phyloP scores from a whole-genome alignment of 768 basidiomycete species.

The Macrocybe gigantea region DNA sequence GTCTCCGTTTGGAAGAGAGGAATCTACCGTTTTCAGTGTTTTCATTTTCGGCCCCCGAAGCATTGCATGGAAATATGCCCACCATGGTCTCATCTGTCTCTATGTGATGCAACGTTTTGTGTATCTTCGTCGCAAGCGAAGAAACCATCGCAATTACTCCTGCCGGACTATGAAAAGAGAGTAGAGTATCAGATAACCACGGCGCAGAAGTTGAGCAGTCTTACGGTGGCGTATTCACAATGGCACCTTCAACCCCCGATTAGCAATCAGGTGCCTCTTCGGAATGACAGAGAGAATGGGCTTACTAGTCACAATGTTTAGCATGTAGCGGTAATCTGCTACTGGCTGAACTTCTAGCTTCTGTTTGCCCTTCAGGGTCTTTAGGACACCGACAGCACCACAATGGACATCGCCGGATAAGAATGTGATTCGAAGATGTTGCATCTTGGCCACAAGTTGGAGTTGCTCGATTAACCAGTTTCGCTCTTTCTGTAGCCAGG shows the following conservation, averaged over 20 bases:
- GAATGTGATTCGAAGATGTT: conserved; percentile 73
- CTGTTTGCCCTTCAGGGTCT: conserved; percentile 54
- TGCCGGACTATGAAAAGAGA: conserved; percentile 41
- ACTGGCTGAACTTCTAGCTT: conserved; percentile 42
- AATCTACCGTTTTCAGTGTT: conserved; percentile 33
- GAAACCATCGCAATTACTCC: conserved; percentile 76
- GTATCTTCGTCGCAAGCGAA: conserved; percentile 72
- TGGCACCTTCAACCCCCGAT: conserved; percentile 51
- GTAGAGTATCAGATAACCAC: neutral
- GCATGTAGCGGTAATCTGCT: conserved; percentile 81
- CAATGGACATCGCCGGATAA: conserved; percentile 93
- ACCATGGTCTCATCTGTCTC: conserved; percentile 91
- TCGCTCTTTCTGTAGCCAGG: conserved; percentile 64
- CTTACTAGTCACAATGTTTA: conserved; percentile 79
- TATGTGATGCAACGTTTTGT: conserved; percentile 77
- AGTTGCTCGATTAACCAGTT: conserved; percentile 82
- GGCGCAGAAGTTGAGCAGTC: conserved; percentile 18
- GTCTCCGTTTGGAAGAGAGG: conserved; percentile 76
- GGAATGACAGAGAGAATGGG: conserved; percentile 4
- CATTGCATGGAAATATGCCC: conserved; percentile 4
- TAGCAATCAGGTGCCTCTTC: neutral
- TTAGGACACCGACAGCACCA: conserved; percentile 76
- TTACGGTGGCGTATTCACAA: conserved; percentile 90
- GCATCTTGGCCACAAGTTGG: conserved; percentile 62
- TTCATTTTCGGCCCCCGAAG: neutral